A percentile compares a stretch with the other conserved stretches of the same genome.
These are phyloP conservation scores for Trichophyton mentagrophytes DNA, from an alignment of 2,329 filamentous ascomycete species.

Conservation along the genomic window DNA sequence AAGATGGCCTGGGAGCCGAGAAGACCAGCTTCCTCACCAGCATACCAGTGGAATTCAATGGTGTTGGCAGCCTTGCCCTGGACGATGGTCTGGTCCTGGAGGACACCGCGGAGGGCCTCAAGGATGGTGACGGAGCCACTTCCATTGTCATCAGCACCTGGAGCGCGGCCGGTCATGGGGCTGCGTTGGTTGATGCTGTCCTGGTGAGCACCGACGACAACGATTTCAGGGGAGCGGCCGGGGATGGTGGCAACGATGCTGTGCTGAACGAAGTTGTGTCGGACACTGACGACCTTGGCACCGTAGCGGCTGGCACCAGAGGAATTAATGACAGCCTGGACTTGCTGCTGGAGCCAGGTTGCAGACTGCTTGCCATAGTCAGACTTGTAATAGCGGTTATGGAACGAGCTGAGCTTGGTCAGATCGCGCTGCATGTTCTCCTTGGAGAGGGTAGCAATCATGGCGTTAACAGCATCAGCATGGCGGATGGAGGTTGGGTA, in stretches of 20 bases:
- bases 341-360: slow-evolving; percentile 68
- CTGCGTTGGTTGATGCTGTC: slow-evolving; percentile 72
- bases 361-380: slow-evolving; percentile 62
- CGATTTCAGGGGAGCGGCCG: slow-evolving; percentile 68
- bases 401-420: slow-evolving; percentile 51
- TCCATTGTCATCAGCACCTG: slow-evolving; percentile 87
- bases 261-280: slow-evolving; percentile 77
- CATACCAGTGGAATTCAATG: slow-evolving; percentile 95
- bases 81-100: slow-evolving; percentile 57
- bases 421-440: slow-evolving; percentile 65
- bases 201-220: slow-evolving; percentile 84
- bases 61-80: slow-evolving; percentile 67
- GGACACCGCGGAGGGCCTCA: slow-evolving; percentile 72
- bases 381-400: slow-evolving; percentile 48
- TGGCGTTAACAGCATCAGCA: slow-evolving; percentile 48
- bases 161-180: slow-evolving; percentile 69
- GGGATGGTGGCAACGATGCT: slow-evolving; percentile 88
- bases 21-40: slow-evolving; percentile 76
- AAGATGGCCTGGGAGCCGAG: slow-evolving; percentile 87
- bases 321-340: slow-evolving; percentile 57
- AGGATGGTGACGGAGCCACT: slow-evolving; percentile 89
- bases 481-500: slow-evolving; percentile 58
- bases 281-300: slow-evolving; percentile 60
- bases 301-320: slow-evolving; percentile 55
- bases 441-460: slow-evolving; percentile 60